Evolutionary conservation across 768 basidiomycete species (phyloP).

Genomic region (Boletus sp.): DNA sequence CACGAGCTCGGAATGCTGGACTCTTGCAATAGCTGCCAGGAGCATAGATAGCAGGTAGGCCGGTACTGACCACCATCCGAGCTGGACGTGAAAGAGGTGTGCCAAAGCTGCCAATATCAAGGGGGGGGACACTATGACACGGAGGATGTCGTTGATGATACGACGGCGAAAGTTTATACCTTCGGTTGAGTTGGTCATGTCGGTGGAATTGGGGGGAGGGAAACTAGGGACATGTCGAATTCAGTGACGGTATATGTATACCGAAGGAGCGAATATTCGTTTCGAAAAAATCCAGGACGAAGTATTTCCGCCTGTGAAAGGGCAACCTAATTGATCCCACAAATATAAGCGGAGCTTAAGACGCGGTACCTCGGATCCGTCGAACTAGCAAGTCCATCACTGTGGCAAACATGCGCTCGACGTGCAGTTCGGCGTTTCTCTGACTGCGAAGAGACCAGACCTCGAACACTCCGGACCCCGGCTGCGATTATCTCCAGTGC

Average conservation of each 20-base stretch:
- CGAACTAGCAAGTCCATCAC: background rate
- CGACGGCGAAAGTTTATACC: conserved; percentile 44
- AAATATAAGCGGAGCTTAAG: conserved; percentile 14
- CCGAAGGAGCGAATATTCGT: conserved; percentile 7
- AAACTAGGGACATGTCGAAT: conserved; percentile 5
- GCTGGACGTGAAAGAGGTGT: conserved; percentile 25
- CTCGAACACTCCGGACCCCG: conserved; percentile 10
- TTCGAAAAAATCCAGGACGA: conserved; percentile 5
- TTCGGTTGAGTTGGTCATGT: conserved; percentile 3
- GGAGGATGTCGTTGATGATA: conserved; percentile 46
- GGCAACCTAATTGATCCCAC: conserved; percentile 2
- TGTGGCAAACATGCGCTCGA: background rate
- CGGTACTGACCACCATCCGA: conserved; percentile 39
- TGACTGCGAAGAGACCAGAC: background rate
- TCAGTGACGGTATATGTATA: conserved; percentile 11
- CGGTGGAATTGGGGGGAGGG: background rate
- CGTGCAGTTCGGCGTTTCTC: background rate
- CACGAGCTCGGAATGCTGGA: conserved; percentile 32
- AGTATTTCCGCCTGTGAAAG: conserved; percentile 15
- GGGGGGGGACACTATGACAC: conserved; percentile 42
- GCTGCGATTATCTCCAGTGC: background rate
- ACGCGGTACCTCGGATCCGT: background rate
- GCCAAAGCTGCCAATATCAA: conserved; percentile 34
- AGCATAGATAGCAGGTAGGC: conserved; percentile 42
- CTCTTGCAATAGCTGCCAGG: conserved; percentile 37